Evolutionary conservation across 2,329 filamentous ascomycete species (phyloP), one percentile per base, ranked within the genome.

Genomic region (Tolypocladium ophioglossoides): DNA sequence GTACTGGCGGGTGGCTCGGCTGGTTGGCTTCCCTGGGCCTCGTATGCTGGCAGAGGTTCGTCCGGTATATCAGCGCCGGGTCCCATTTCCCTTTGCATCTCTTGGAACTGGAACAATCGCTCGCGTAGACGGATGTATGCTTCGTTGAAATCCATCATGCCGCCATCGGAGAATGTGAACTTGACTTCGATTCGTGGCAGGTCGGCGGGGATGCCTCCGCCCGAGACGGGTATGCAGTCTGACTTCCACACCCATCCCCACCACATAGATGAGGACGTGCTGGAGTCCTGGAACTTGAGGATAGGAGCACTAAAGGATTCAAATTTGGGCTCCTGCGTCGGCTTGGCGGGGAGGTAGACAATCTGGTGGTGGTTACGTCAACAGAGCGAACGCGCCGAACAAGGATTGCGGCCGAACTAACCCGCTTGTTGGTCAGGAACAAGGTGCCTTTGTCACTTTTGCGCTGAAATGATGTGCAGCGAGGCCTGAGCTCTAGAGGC

Each of bases 171-270:
- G 76, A 97, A 97, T 24, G 86, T 91, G 63, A 96, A 79, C 67
- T 88, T 91, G 60, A 95, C 70, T 63, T 94, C 89, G 46, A 96
- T 77, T 32, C 85, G 83, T 20, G 85, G 79, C 57, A 89, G 79
- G 24, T 86, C 77, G 6, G 85, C 72, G 0, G 91, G 89, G 51
- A 96, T 88, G 51, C 89, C 89, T 39, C 94, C 94, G 38, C 88
- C 88, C 1, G 86, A 74, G 27, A 95, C 89, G 2, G 92, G 90
- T 62, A 87, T 86, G 55, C 95, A 83, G 47, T 86, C 74, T 27
- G 87, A 87, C 54, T 84, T 84, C 91, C 91, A 97, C 60, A 88
- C 86, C 76, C 95, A 96, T 22, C 92, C 91, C 69, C 96, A 95
- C 77, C 91, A 95, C 37, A 92, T 91, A 3, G 91, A 89, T 35